Evolutionary conservation across 805 yeast genomes (phyloP).

Genomic region (Yarrowia alimentaria): DNA sequence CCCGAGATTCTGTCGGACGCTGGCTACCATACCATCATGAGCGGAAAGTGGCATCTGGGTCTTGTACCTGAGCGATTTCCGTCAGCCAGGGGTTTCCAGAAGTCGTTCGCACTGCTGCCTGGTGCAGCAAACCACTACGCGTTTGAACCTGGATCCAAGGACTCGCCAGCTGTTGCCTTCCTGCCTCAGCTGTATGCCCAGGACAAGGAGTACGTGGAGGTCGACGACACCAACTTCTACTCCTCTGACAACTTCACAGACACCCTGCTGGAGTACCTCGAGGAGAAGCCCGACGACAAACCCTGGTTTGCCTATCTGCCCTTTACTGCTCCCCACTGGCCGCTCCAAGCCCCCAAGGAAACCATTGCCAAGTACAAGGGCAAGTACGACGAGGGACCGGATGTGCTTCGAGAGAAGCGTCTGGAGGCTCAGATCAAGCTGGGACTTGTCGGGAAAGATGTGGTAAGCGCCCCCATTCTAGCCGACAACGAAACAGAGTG

Average conservation of each 20-base stretch:
- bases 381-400: conserved; percentile 50
- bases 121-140: conserved; percentile 60
- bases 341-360: conserved; percentile 57
- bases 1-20: conserved; percentile 50
- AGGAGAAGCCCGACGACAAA: conserved; percentile 35
- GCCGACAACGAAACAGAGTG: conserved; percentile 40
- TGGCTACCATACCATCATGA: conserved; percentile 51
- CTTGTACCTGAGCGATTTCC: conserved; percentile 50
- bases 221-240: conserved; percentile 44
- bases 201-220: conserved; percentile 41
- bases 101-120: conserved; percentile 50
- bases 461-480: conserved; percentile 39
- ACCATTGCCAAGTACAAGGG: conserved; percentile 49
- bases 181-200: conserved; percentile 44
- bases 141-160: conserved; percentile 40
- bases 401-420: conserved; percentile 44
- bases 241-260: conserved; percentile 48
- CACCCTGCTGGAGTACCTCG: conserved; percentile 43
- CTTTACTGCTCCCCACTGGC: conserved; percentile 66
- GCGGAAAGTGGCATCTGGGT: conserved; percentile 66
- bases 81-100: conserved; percentile 49
- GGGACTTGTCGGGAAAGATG: conserved; percentile 48
- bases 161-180: conserved; percentile 39
- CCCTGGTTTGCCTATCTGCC: conserved; percentile 57
- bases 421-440: conserved; percentile 44